Evolutionary conservation across 805 yeast species (phyloP), one percentile per base, ranked within the genome.

Genomic region (Pichia cabralensis): DNA sequence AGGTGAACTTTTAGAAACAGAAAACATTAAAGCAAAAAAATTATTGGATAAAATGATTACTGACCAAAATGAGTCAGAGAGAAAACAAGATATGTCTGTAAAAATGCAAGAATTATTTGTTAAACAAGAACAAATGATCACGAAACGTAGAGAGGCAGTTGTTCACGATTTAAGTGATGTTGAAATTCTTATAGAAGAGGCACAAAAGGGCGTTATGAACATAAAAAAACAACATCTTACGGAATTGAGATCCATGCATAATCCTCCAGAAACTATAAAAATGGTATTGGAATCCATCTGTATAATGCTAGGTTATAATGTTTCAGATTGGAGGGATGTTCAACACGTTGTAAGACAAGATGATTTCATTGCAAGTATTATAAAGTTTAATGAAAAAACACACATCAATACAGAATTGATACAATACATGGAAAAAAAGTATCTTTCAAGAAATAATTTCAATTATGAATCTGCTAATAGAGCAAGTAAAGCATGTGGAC

Each of bases 401-500:
- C 78, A 73, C 41, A 62, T 88, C 45, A 60, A 76, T 0, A 52
- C 62, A 1, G 69, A 66, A 4, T 45, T 78, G n/a, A 59, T 84
- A 22, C 46, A 57, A 0, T 62, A 57, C 34, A 74, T 89, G 76
- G 76, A 76, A 26, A 43, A 53, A 1, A 64, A 62, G 2, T 89
- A 80, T 47, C 55, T 88, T 9, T 61, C 77, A 0, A 61, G 75
- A 35, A 69, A 76, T 0, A 79, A 73, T 33, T 88, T 71, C 52
- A 83, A 71, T 26, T 80, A 60, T 46, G 86, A 78, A 31, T 59
- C 81, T 0, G 95, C 84, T 0, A 73, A 81, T 46, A 64, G 96
- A 26, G 97, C 97, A 5, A 80, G 94, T 55, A 85, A 82, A 49
- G 96, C 96, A 0, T 85, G 96, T 60, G 97, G 96, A 0, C 97